These are phyloP conservation scores for Neurospora tetraspora DNA, from an alignment of 495 filamentous ascomycete genomes.

Conservation along the genomic window DNA sequence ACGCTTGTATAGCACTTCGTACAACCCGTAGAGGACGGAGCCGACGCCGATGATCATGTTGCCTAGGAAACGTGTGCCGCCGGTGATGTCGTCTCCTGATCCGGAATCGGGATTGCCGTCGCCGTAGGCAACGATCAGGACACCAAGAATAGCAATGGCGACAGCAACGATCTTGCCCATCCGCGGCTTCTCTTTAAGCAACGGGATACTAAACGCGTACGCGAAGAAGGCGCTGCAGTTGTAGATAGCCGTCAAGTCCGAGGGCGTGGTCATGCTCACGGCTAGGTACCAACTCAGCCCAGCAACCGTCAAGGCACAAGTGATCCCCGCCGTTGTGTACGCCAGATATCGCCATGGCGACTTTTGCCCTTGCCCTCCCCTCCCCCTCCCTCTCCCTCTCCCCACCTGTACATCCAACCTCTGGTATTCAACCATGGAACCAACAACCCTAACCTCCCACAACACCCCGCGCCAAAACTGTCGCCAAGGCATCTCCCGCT, in stretches of 20 bases:
- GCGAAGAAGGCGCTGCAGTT: conserved; percentile 99
- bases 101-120: conserved; percentile 37
- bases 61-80: conserved; percentile 55
- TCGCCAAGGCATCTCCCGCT: conserved; percentile 64
- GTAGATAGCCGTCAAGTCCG: conserved; percentile 94
- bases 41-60: conserved; percentile 92
- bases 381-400: conserved; percentile 3
- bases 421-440: conserved; percentile 72
- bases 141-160: conserved; percentile 73
- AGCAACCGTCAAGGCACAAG: conserved; percentile 78
- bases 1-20: conserved; percentile 93
- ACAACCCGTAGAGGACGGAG: conserved; percentile 88
- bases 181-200: conserved; percentile 74
- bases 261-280: conserved; percentile 82
- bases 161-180: conserved; percentile 77
- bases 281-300: conserved; percentile 95
- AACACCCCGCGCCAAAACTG: conserved; percentile 80
- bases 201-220: conserved; percentile 85
- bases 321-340: conserved; percentile 68
- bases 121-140: conserved; percentile 88
- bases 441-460: conserved; percentile 63
- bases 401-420: conserved; percentile 42
- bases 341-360: conserved; percentile 57
- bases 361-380: conserved; percentile 31
- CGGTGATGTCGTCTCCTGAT: conserved; percentile 19